Evolutionary conservation across 1,284 basidiomycete species (phyloP), one percentile per base, ranked within the genome.

Genomic region (Cryptococcus sp.): DNA sequence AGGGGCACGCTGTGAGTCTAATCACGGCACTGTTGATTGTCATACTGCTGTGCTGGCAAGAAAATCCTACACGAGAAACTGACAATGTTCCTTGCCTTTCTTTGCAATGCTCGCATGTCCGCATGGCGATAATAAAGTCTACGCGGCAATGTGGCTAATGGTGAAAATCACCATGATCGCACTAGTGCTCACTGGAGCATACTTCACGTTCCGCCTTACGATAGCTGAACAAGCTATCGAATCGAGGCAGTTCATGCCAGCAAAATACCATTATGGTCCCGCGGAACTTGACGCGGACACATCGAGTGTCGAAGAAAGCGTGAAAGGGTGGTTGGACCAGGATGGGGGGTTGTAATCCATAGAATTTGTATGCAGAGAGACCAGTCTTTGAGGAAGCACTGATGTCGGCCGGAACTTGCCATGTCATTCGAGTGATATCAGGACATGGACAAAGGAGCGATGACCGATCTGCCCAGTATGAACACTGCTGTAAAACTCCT

Each of bases 191-290:
- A 13, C 64, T 41, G 45, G 53, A 3, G 65, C 57, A 0, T 58
- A 69, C 26, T 68, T 52, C 34, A 44, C 56, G 19, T 67, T 68
- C 48, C 52, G 45, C 13, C 46, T 60, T 13, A 65, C 62, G 20
- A 64, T 59, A 15, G 61, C 59, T 8, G 63, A 73, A 44, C 71
- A 73, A 53, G 71, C 71, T n/a, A 39, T 64, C 10, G 52, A 59
- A 37, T 68, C 69, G 1, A 41, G 68, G 15, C 51, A 57, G 16
- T 67, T 71, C 23, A 41, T 68, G 20, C 64, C 71, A n/a, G 66
- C 69, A 0, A 61, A 64, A 16, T 63, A 61, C 46, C 71, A 68
- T 51, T 69, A 68, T 50, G 50, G 54, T 2, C 62, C 65, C 11
- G 63, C 66, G 3, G 64, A 69, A 37, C 34, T 64, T 46, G 46